Conservation (phyloP, 202 grass and related monocot species). For the Schoenoplectus triqueter region DNA sequence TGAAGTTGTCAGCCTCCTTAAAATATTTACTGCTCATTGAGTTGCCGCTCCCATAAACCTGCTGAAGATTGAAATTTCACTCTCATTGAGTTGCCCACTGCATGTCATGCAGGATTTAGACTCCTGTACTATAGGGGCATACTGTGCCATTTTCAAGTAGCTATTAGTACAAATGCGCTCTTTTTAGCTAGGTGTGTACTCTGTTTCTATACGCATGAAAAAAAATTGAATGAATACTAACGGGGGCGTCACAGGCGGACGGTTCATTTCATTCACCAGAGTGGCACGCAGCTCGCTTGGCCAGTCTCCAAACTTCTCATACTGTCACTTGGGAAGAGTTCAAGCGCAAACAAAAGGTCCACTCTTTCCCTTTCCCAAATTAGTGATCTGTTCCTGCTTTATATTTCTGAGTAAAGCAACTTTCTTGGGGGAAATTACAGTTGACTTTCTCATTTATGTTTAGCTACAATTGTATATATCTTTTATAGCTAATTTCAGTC, state of each 20-base stretch:
- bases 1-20: no score
- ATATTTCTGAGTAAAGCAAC: neutral
- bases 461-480: neutral
- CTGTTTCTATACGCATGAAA: neutral
- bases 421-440: neutral
- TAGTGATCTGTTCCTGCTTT: neutral
- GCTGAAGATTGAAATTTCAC: no score
- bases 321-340: slow-evolving; percentile 99
- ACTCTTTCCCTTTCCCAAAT: slow-evolving; percentile 21
- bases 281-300: slow-evolving; percentile 99
- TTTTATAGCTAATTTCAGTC: neutral
- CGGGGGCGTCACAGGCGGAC: slow-evolving; percentile 91
- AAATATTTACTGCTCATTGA: no score
- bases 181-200: neutral
- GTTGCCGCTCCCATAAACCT: no score
- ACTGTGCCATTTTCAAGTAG: neutral
- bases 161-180: neutral
- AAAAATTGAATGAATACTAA: slow-evolving; percentile 73
- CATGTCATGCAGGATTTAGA: no score
- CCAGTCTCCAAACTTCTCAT: slow-evolving; percentile 93
- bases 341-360: slow-evolving; percentile 99
- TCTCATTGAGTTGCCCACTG: no score
- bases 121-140: neutral
- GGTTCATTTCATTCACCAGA: slow-evolving; percentile 99
- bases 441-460: neutral